Conservation (phyloP, 495 filamentous ascomycete genomes). For the Aspergillus biplanus region DNA sequence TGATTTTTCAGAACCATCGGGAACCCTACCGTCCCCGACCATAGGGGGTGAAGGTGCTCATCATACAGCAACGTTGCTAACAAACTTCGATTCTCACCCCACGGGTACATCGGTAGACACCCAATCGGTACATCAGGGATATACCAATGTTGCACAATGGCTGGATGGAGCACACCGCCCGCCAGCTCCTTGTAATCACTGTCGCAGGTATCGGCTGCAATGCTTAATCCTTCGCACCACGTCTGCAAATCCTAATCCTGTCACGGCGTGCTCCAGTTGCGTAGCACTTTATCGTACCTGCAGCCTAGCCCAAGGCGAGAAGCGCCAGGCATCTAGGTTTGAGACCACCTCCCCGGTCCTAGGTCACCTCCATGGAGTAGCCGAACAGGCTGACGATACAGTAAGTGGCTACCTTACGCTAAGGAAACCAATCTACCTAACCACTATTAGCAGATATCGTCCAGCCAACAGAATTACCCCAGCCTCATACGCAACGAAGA, state of each 20-base stretch:
- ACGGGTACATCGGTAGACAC: neutral
- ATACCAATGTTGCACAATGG: conserved; percentile 42
- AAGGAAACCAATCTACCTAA: neutral
- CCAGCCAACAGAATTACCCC: neutral
- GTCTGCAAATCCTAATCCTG: conserved; percentile 54
- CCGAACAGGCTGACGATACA: conserved; percentile 35
- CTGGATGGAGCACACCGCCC: conserved; percentile 49
- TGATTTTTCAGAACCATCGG: neutral
- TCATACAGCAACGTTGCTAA: neutral
- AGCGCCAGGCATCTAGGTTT: conserved; percentile 47
- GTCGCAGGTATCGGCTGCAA: conserved; percentile 45
- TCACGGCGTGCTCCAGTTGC: conserved; percentile 73
- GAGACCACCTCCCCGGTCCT: conserved; percentile 50
- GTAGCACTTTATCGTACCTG: conserved; percentile 74
- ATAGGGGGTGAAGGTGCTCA: neutral
- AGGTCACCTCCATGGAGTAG: conserved; percentile 45
- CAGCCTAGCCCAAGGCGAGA: conserved; percentile 60
- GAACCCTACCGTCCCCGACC: neutral
- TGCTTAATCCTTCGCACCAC: conserved; percentile 52
- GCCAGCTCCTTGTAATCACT: conserved; percentile 45
- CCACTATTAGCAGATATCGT: neutral
- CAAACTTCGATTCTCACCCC: neutral
- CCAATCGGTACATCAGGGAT: conserved; percentile 1
- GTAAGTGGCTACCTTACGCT: neutral
- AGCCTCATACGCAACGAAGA: conserved; percentile 12